phyloP scores from a whole-genome alignment of 2,329 filamentous ascomycete genomes.

The Stachybotrys elegans region DNA sequence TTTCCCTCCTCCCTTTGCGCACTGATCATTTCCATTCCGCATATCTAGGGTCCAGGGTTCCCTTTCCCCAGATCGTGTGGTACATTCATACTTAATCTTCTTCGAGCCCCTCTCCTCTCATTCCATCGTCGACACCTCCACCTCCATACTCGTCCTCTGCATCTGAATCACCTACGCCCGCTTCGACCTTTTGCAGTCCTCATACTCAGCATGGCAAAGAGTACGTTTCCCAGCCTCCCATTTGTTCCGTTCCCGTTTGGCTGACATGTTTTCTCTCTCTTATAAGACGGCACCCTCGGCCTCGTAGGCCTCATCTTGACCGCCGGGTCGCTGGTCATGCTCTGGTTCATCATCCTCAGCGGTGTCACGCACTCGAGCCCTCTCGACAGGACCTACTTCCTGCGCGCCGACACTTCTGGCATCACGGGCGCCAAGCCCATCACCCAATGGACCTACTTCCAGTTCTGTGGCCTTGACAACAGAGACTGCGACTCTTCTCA shows the following conservation, averaged over 20 bases:
- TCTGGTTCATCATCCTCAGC: constrained; percentile 56
- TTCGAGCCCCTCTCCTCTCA: no score
- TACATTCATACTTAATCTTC: no score
- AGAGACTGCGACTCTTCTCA: constrained; percentile 59
- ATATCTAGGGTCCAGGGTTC: no score
- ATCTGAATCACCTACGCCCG: no score
- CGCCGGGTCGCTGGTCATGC: constrained; percentile 45
- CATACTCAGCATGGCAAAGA: constrained; percentile 15
- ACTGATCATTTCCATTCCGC: no score
- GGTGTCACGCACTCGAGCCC: constrained; percentile 45
- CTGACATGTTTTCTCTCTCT: not conserved
- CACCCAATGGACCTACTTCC: constrained; percentile 89
- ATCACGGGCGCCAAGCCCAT: constrained; percentile 63
- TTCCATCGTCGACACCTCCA: no score
- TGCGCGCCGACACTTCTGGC: constrained; percentile 69
- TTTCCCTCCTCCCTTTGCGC: no score
- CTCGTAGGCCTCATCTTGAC: constrained; percentile 43
- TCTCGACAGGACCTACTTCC: constrained; percentile 77
- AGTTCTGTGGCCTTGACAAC: constrained; percentile 65
- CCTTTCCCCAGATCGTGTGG: no score
- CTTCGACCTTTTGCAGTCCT: not conserved
- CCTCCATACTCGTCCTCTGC: not conserved
- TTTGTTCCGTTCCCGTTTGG: not conserved
- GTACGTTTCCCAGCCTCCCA: constrained; percentile 9
- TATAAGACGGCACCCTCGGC: constrained; percentile 35